Conservation (phyloP, 2,329 filamentous ascomycete genomes). For the Epichloe bromicola region DNA sequence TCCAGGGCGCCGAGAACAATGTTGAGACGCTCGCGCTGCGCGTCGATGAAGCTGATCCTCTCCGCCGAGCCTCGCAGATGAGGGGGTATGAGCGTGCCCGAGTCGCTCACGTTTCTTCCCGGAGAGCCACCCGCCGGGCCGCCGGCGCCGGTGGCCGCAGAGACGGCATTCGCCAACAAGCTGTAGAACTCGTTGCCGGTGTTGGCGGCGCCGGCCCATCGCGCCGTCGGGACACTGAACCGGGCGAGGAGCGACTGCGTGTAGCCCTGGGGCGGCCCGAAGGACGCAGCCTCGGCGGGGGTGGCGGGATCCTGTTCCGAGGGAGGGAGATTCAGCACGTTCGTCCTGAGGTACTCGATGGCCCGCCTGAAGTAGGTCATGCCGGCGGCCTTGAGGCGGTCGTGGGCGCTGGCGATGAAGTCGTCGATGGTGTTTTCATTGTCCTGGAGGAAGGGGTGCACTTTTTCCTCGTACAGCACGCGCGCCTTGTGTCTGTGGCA, state of each 20-base stretch:
- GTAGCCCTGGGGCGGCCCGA: slow-evolving; percentile 44
- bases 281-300: slow-evolving; percentile 31
- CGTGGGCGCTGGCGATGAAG: slow-evolving; percentile 72
- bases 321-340: slow-evolving; percentile 59
- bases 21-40: slow-evolving; percentile 66
- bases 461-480: slow-evolving; percentile 67
- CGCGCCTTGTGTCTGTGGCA: slow-evolving; percentile 97
- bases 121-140: slow-evolving; percentile 13
- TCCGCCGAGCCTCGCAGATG: slow-evolving; percentile 49
- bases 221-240: slow-evolving; percentile 67
- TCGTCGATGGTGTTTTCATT: slow-evolving; percentile 86
- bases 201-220: slow-evolving; percentile 37
- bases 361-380: slow-evolving; percentile 60
- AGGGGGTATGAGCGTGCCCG: slow-evolving; percentile 56
- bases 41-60: slow-evolving; percentile 62
- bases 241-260: slow-evolving; percentile 72
- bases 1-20: slow-evolving; percentile 68
- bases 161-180: slow-evolving; percentile 62
- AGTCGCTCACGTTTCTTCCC: slow-evolving; percentile 17
- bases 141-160: slow-evolving; percentile 40
- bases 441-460: slow-evolving; percentile 77
- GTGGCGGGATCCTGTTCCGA: not conserved
- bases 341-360: slow-evolving; percentile 60
- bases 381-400: slow-evolving; percentile 63
- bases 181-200: slow-evolving; percentile 58